These are phyloP conservation scores for Pythium aphanidermatum DNA, from an alignment of 352 stramenopile species.

Conservation along the genomic window DNA sequence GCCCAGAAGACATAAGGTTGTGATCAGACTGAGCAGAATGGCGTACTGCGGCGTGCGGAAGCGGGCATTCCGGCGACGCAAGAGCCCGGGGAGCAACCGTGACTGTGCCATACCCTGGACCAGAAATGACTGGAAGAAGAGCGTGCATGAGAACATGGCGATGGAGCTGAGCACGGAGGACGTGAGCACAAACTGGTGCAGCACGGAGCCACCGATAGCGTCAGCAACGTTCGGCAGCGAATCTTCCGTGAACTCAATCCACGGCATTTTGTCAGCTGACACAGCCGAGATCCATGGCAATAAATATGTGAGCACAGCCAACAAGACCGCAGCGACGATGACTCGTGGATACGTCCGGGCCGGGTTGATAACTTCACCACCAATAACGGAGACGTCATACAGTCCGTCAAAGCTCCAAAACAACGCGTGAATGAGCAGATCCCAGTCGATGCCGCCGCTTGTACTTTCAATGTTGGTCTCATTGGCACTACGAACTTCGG, in stretches of 20 bases:
- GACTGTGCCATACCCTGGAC: slow-evolving; percentile 52
- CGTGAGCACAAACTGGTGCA: slow-evolving; percentile 48
- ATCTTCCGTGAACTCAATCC: slow-evolving; percentile 13
- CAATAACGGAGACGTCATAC: slow-evolving; percentile 77
- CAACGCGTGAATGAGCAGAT: slow-evolving; percentile 84
- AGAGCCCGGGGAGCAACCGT: slow-evolving; percentile 59
- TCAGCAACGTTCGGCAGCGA: slow-evolving; percentile 9
- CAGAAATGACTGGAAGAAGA: slow-evolving; percentile 84
- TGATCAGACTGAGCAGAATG: slow-evolving; percentile 6
- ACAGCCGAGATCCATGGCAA: slow-evolving; percentile 13
- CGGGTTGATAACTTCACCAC: slow-evolving; percentile 75
- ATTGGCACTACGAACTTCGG: not conserved
- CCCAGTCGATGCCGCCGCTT: slow-evolving; percentile 42
- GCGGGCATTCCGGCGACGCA: slow-evolving; percentile 32
- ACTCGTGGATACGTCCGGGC: slow-evolving; percentile 31
- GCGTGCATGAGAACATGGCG: slow-evolving; percentile 81
- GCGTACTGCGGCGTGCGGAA: slow-evolving; percentile 17
- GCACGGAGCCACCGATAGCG: slow-evolving; percentile 52
- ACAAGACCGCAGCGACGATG: slow-evolving; percentile 66
- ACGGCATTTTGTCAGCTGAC: slow-evolving; percentile 4
- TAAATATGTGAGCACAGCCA: slow-evolving; percentile 34
- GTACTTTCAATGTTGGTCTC: not conserved
- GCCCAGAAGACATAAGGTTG: slow-evolving; percentile 8
- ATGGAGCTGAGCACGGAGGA: slow-evolving; percentile 50
- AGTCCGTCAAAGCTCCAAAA: slow-evolving; percentile 95